Evolutionary conservation across 139 green algal species (phyloP).

Genomic region (Eudorina sp.): DNA sequence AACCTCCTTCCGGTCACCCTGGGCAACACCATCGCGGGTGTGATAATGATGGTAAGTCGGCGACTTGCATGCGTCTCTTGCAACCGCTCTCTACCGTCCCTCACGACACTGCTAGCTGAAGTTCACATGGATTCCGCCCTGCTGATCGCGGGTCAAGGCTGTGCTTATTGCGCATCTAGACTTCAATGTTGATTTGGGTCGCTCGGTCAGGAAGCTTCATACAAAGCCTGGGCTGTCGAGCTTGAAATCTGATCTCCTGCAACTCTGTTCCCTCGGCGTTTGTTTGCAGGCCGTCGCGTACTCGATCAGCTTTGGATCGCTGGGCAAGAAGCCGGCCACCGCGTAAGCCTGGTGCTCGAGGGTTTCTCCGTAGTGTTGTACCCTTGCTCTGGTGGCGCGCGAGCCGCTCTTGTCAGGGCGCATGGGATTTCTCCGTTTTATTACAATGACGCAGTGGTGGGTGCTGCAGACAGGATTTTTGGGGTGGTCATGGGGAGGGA

Average conservation of each 20-base stretch:
- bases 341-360: too few species aligned
- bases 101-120: neutral
- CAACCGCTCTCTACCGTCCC: too few species aligned
- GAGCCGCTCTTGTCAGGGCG: too few species aligned
- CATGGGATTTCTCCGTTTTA: too few species aligned
- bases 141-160: neutral
- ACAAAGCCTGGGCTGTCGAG: too few species aligned
- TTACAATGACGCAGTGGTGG: too few species aligned
- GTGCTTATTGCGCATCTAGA: neutral
- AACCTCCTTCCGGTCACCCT: constrained; percentile 95
- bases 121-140: neutral
- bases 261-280: neutral
- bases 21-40: constrained; percentile 62
- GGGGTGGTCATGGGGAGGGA: too few species aligned
- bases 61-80: neutral
- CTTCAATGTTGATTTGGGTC: neutral
- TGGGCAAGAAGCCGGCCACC: constrained; percentile 33
- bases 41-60: constrained; percentile 46
- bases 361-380: too few species aligned
- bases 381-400: too few species aligned
- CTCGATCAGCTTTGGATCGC: constrained; percentile 27
- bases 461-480: too few species aligned
- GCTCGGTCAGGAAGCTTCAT: neutral
- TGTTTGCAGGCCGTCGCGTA: constrained; percentile 35
- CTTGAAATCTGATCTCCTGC: neutral